phyloP scores from a whole-genome alignment of 345 rosid genomes.

The Alliaria petiolata region DNA sequence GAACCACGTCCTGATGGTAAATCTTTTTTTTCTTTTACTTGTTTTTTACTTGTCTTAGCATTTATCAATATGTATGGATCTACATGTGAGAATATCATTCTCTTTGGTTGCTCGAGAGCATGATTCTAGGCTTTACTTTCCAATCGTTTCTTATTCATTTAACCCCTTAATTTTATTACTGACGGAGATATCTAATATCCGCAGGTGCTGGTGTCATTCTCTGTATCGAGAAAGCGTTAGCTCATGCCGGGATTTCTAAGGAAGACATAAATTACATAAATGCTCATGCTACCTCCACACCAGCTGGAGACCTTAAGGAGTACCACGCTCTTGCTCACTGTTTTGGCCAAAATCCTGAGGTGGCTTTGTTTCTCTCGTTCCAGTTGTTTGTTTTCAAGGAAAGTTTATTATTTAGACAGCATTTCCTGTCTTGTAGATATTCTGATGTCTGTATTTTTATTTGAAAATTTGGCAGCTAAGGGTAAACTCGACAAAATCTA shows the following conservation, averaged over 20 bases:
- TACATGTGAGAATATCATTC: background rate
- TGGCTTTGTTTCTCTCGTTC: conserved; percentile 17
- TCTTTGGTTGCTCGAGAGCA: background rate
- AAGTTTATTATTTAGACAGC: background rate
- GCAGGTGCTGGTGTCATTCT: conserved; percentile 76
- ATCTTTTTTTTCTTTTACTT: background rate
- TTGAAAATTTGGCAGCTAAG: conserved; percentile 43
- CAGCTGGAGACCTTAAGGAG: conserved; percentile 84
- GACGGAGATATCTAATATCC: background rate
- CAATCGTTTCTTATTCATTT: background rate
- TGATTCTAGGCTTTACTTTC: background rate
- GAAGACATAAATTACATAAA: conserved; percentile 81
- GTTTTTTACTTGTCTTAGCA: background rate
- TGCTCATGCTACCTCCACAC: conserved; percentile 96
- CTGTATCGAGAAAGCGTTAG: conserved; percentile 84
- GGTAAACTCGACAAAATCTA: conserved; percentile 89
- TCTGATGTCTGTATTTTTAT: background rate
- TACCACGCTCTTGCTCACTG: conserved; percentile 69
- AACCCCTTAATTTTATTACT: background rate
- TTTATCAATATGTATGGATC: background rate
- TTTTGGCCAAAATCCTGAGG: conserved; percentile 80
- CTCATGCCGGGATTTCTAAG: conserved; percentile 60
- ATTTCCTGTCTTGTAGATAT: background rate
- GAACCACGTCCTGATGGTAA: conserved; percentile 94
- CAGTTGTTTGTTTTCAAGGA: too few species aligned